These are phyloP conservation scores for Mortierella sp. DNA, from an alignment of 371 early-diverging fungal genomes.

Conservation along the genomic window DNA sequence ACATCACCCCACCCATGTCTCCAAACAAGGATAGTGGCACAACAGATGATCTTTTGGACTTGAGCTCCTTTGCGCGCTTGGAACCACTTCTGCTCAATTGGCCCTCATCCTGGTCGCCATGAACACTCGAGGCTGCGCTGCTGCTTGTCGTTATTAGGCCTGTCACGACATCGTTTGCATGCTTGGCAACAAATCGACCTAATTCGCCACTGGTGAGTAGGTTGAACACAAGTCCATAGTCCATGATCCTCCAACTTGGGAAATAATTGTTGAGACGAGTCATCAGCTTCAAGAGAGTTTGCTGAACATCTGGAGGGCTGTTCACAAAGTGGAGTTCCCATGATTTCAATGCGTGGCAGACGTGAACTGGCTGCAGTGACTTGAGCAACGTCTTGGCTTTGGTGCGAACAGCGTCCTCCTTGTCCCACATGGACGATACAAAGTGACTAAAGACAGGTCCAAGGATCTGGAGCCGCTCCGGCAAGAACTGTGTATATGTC, in stretches of 20 bases:
- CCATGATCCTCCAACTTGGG: slow-evolving; percentile 51
- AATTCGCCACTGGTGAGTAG: slow-evolving; percentile 31
- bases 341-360: slow-evolving; percentile 43
- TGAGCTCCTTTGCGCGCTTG: not conserved
- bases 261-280: slow-evolving; percentile 44
- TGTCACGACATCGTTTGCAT: not conserved
- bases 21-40: slow-evolving; percentile 10
- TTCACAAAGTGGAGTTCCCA: slow-evolving; percentile 48
- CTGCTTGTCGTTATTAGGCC: not conserved
- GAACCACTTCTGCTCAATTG: not conserved
- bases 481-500: slow-evolving; percentile 17
- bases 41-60: slow-evolving; percentile 7
- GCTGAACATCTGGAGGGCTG: slow-evolving; percentile 32
- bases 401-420: slow-evolving; percentile 47
- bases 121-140: not conserved
- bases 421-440: slow-evolving; percentile 54
- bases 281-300: slow-evolving; percentile 36
- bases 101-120: not conserved
- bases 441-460: slow-evolving; percentile 47
- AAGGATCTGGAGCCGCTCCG: slow-evolving; percentile 32
- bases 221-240: slow-evolving; percentile 34
- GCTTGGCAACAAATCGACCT: slow-evolving; percentile 12
- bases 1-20: not conserved
- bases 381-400: slow-evolving; percentile 41
- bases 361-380: slow-evolving; percentile 44